Evolutionary conservation across 352 stramenopile genomes (phyloP).

Genomic region (Pilasporangium apinafurcum): DNA sequence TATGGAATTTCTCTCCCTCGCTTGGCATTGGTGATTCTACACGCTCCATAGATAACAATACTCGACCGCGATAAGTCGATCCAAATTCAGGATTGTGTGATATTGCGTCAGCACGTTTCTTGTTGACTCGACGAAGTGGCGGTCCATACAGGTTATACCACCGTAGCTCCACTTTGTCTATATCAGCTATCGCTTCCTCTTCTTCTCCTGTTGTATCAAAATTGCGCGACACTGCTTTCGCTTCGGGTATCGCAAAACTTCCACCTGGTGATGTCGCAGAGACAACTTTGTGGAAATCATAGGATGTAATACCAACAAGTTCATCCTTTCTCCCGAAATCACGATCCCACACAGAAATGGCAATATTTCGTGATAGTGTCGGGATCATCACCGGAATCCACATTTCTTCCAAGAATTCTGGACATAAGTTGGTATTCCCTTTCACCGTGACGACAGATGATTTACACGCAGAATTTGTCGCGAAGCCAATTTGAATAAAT

Average conservation of each 20-base stretch:
- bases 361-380: conserved; percentile 67
- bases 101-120: conserved; percentile 40
- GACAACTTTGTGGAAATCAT: conserved; percentile 68
- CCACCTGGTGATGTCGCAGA: conserved; percentile 14
- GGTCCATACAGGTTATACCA: conserved; percentile 88
- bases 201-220: neutral
- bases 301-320: conserved; percentile 54
- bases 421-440: conserved; percentile 30
- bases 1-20: conserved; percentile 55
- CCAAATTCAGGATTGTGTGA: conserved; percentile 58
- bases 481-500: conserved; percentile 72
- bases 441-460: conserved; percentile 60
- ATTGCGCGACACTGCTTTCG: too few species aligned
- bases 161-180: conserved; percentile 22
- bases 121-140: conserved; percentile 46
- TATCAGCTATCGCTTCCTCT: neutral
- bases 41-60: conserved; percentile 74
- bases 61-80: conserved; percentile 73
- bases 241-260: conserved; percentile 8
- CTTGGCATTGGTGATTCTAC: conserved; percentile 27
- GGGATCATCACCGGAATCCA: conserved; percentile 82
- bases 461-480: conserved; percentile 29
- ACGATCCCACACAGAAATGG: conserved; percentile 74
- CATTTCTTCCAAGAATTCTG: conserved; percentile 73
- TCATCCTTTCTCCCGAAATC: conserved; percentile 66